Evolutionary conservation across 1,139 yeast species (phyloP).

Genomic region (Pichia sp.): DNA sequence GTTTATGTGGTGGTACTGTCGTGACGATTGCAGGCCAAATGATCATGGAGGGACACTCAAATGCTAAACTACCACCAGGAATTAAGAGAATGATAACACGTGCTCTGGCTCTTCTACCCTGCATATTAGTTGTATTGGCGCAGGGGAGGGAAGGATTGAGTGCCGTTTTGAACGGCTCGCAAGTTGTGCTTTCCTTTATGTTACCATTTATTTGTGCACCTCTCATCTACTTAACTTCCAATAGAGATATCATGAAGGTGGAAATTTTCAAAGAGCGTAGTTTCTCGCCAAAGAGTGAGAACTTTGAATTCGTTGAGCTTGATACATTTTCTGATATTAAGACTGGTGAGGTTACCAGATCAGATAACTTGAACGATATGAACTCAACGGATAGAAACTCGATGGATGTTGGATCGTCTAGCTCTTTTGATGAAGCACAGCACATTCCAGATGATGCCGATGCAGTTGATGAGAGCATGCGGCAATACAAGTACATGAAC

Average conservation of each 20-base stretch:
- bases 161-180: slow-evolving; percentile 73
- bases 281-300: no score
- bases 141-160: slow-evolving; percentile 86
- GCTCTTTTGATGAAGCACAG: not conserved
- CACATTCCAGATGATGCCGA: not conserved
- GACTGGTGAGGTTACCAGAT: no score
- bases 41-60: slow-evolving; percentile 89
- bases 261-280: slow-evolving; percentile 15
- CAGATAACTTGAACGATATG: no score
- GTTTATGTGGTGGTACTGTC: slow-evolving; percentile 97
- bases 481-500: slow-evolving; percentile 42
- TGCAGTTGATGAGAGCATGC: not conserved
- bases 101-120: slow-evolving; percentile 80
- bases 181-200: slow-evolving; percentile 77
- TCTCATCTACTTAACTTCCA: slow-evolving; percentile 61
- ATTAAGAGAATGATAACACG: slow-evolving; percentile 78
- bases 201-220: slow-evolving; percentile 84
- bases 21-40: slow-evolving; percentile 96
- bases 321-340: slow-evolving; percentile 1
- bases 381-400: not conserved
- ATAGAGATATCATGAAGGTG: slow-evolving; percentile 67
- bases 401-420: slow-evolving; percentile 4
- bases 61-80: slow-evolving; percentile 85
- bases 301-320: slow-evolving; percentile 3
- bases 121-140: slow-evolving; percentile 66